phyloP scores from a whole-genome alignment of 1,284 basidiomycete species.

The Heliocybe sulcata region DNA sequence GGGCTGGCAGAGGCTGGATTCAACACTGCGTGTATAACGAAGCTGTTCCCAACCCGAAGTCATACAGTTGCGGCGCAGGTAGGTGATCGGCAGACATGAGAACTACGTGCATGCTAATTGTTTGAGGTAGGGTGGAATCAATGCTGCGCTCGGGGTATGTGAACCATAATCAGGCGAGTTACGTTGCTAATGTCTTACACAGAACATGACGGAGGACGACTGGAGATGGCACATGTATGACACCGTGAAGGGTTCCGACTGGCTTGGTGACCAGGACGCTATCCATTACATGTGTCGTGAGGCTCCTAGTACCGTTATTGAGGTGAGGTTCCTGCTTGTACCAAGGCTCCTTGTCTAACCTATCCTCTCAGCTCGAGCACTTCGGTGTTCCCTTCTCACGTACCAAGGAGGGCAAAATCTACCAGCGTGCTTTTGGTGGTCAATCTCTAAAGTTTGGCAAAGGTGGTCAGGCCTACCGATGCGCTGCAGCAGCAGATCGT shows the following conservation, averaged over 20 bases:
- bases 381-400: constrained; percentile 99
- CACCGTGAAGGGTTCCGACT: constrained; percentile 99
- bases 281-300: constrained; percentile 99
- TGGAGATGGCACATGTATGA: constrained; percentile 99
- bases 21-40: constrained; percentile 98
- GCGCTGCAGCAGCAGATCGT: constrained; percentile 97
- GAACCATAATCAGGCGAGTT: not conserved
- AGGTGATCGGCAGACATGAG: constrained; percentile 14
- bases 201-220: constrained; percentile 99
- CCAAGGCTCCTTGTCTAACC: constrained; percentile 2
- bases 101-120: not conserved
- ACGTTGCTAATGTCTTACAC: constrained; percentile 5
- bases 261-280: constrained; percentile 99
- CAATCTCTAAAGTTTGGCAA: constrained; percentile 97
- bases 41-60: constrained; percentile 98
- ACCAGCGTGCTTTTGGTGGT: constrained; percentile 98
- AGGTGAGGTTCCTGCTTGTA: constrained; percentile 43
- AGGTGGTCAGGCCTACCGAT: constrained; percentile 98
- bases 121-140: constrained; percentile 84
- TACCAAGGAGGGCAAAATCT: constrained; percentile 99
- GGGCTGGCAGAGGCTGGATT: constrained; percentile 98
- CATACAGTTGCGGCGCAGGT: constrained; percentile 99
- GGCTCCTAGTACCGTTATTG: constrained; percentile 89
- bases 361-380: constrained; percentile 79
- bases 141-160: constrained; percentile 92